Evolutionary conservation across 83 land plant species (phyloP).

Genomic region (Diphasiastrum complanatum): DNA sequence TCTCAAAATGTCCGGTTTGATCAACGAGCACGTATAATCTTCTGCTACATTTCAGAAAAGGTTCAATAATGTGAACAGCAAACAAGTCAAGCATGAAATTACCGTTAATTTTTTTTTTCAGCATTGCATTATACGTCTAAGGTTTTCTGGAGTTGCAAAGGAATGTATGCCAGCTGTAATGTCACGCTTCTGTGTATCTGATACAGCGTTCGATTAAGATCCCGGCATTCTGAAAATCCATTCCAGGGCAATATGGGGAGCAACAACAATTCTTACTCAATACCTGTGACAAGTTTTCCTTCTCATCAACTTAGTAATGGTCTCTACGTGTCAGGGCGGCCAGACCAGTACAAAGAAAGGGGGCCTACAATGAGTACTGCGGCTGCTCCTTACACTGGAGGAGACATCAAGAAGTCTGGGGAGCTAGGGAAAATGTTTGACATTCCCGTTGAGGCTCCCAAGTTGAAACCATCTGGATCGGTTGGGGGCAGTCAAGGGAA

Average conservation of each 20-base stretch:
- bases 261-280: not conserved
- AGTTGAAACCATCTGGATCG: conserved; percentile 5
- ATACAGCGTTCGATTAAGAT: too few species aligned
- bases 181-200: too few species aligned
- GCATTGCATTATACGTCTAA: too few species aligned
- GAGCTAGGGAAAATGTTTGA: conserved; percentile 16
- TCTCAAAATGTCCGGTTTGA: too few species aligned
- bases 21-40: too few species aligned
- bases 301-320: not conserved
- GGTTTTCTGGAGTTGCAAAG: too few species aligned
- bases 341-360: conserved; percentile 12
- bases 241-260: not conserved
- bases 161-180: too few species aligned
- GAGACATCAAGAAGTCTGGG: too few species aligned
- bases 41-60: too few species aligned
- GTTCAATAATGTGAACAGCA: too few species aligned
- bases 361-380: conserved; percentile 11
- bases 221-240: not conserved
- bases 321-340: conserved; percentile 5
- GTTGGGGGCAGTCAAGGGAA: conserved; percentile 2
- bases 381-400: conserved; percentile 9
- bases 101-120: too few species aligned
- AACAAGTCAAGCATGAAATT: too few species aligned
- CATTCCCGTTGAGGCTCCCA: conserved; percentile 10
- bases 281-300: conserved; percentile 7